A percentile compares a stretch with the other conserved stretches of the same genome.
Conservation (phyloP, 305 asterid genomes). For the Fraxinus greggii region DNA sequence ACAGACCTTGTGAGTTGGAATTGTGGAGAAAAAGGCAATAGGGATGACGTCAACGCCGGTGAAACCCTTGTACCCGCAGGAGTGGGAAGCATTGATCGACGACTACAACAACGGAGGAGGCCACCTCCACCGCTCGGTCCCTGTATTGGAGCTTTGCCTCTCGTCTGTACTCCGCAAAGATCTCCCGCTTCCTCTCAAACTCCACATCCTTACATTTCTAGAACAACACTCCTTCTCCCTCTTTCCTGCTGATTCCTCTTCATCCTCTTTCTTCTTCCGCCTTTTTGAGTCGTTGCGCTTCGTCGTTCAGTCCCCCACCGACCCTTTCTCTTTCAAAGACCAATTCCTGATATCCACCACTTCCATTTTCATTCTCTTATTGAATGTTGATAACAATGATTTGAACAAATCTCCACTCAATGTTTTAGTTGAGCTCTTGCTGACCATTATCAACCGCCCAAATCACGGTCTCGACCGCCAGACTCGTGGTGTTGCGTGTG, state of each 20-base stretch:
- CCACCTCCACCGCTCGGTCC: constrained; percentile 45
- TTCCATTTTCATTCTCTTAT: constrained; percentile 45
- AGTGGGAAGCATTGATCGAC: constrained; percentile 84
- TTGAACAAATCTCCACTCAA: constrained; percentile 28
- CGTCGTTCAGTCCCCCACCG: constrained; percentile 65
- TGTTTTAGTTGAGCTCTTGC: constrained; percentile 65
- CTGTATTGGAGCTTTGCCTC: constrained; percentile 59
- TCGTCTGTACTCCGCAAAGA: constrained; percentile 70
- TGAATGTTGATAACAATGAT: constrained; percentile 4
- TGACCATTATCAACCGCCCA: constrained; percentile 80
- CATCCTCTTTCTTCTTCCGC: constrained; percentile 35
- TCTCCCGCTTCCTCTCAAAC: constrained; percentile 57
- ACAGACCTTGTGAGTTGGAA: not conserved
- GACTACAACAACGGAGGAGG: constrained; percentile 66
- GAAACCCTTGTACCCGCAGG: constrained; percentile 60
- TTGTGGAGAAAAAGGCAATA: not conserved
- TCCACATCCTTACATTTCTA: constrained; percentile 64
- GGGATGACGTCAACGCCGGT: constrained; percentile 22
- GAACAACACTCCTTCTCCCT: constrained; percentile 44
- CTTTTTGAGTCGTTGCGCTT: constrained; percentile 66
- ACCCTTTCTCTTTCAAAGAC: constrained; percentile 66
- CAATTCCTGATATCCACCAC: constrained; percentile 73
- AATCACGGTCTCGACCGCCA: constrained; percentile 84
- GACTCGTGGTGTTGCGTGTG: constrained; percentile 78
- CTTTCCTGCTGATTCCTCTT: constrained; percentile 25